A percentile compares a stretch with the other conserved stretches of the same genome.
Conservation (phyloP, 148 eudicot genomes). For the Spergularia marina region DNA sequence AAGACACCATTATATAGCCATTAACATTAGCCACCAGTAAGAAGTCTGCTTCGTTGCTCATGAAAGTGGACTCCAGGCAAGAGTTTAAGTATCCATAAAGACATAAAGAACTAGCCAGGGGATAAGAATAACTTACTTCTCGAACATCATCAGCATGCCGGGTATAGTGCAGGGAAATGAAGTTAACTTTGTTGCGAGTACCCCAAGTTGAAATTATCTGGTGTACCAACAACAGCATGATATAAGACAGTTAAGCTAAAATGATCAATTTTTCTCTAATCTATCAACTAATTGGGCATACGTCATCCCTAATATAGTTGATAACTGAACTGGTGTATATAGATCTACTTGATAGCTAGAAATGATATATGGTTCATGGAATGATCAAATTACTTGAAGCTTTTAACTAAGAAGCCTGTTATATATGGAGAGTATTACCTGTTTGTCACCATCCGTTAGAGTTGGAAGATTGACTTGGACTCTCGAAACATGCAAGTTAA, state of each 20-base stretch:
- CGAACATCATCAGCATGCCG: slow-evolving; percentile 63
- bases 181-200: slow-evolving; percentile 47
- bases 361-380: too few species aligned
- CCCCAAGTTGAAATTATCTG: slow-evolving; percentile 66
- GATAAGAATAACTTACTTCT: slow-evolving; percentile 36
- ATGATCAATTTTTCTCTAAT: background rate
- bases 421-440: slow-evolving; percentile 31
- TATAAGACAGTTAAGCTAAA: background rate
- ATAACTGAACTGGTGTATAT: too few species aligned
- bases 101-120: background rate
- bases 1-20: background rate
- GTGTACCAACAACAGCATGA: slow-evolving; percentile 1
- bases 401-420: background rate
- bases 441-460: slow-evolving; percentile 44
- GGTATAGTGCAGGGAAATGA: slow-evolving; percentile 50
- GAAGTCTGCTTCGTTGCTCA: too few species aligned
- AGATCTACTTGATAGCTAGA: too few species aligned
- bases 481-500: slow-evolving; percentile 56
- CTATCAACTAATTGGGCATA: background rate
- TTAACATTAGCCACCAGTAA: background rate
- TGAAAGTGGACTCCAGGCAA: background rate
- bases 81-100: background rate
- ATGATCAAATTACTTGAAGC: background rate
- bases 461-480: slow-evolving; percentile 54
- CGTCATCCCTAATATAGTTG: too few species aligned